These are phyloP conservation scores for Fusarium torreyae DNA, from an alignment of 2,329 filamentous ascomycete genomes.

Conservation along the genomic window DNA sequence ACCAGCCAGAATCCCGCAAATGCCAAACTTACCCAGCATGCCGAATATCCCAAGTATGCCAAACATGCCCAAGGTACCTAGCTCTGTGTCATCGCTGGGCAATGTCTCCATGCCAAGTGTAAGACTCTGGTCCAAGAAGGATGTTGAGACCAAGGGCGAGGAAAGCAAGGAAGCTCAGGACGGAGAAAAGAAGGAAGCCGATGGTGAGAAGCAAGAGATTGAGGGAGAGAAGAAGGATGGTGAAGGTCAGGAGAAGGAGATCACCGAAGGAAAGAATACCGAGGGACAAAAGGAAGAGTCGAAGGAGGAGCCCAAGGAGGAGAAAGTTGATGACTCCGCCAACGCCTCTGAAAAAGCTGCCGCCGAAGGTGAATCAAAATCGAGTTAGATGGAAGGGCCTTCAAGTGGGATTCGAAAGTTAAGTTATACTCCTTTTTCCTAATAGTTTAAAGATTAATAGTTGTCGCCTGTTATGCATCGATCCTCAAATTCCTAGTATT, in stretches of 20 bases:
- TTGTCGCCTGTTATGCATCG: neutral
- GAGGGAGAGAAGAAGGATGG: neutral
- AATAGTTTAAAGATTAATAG: neutral
- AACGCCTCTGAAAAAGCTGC: neutral
- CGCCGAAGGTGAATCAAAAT: neutral
- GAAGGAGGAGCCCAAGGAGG: neutral
- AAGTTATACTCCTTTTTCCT: neutral
- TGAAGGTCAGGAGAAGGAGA: too few relatives aligned
- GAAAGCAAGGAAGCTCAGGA: neutral
- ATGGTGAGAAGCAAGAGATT: neutral
- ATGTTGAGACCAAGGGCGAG: conserved; percentile 2
- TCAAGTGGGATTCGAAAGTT: too few relatives aligned
- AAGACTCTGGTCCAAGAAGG: conserved; percentile 52
- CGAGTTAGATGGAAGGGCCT: neutral
- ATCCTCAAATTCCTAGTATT: too few relatives aligned
- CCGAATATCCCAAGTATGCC: conserved; percentile 52
- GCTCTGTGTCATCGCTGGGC: conserved; percentile 51
- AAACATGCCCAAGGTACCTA: conserved; percentile 49
- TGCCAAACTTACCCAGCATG: conserved; percentile 55
- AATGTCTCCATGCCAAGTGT: conserved; percentile 53
- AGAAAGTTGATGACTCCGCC: neutral
- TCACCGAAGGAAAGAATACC: neutral
- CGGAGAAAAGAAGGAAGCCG: neutral
- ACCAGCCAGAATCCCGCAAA: conserved; percentile 59
- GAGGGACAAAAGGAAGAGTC: neutral